Evolutionary conservation across 2,329 filamentous ascomycete species (phyloP).

Genomic region (Pyricularia grisea): DNA sequence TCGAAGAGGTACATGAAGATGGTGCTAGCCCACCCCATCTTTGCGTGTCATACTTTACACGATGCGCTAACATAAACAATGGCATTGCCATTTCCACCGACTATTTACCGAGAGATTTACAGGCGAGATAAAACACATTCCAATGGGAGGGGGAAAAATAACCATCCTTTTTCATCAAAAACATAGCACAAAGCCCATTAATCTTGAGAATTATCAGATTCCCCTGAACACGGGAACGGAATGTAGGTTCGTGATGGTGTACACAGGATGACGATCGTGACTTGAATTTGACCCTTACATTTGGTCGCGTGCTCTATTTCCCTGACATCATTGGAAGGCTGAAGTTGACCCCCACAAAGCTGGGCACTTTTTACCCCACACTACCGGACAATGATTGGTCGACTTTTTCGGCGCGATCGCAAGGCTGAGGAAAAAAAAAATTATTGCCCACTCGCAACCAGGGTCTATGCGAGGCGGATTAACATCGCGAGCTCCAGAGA

Average conservation of each 20-base stretch:
- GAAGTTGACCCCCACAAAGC: neutral
- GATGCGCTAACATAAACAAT: neutral
- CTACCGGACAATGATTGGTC: neutral
- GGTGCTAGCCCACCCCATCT: neutral
- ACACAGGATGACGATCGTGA: too few species aligned
- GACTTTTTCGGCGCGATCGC: neutral
- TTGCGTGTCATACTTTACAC: neutral
- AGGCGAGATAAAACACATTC: too few species aligned
- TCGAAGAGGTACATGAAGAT: neutral
- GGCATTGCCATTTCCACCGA: too few species aligned
- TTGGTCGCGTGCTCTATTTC: neutral
- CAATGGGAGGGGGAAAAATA: too few species aligned
- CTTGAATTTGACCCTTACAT: neutral
- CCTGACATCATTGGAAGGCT: neutral
- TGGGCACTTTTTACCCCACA: neutral
- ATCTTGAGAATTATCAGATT: too few species aligned
- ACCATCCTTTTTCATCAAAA: too few species aligned
- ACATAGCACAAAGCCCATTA: too few species aligned
- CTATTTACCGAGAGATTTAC: too few species aligned
- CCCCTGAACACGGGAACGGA: too few species aligned
- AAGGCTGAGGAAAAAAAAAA: conserved; percentile 5
- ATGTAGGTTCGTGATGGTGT: too few species aligned
- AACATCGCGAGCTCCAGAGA: neutral
- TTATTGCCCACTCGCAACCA: neutral
- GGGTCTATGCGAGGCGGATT: neutral